Evolutionary conservation across 495 filamentous ascomycete genomes (phyloP), one percentile per base, ranked within the genome.

Genomic region (Penicillium arizonense): DNA sequence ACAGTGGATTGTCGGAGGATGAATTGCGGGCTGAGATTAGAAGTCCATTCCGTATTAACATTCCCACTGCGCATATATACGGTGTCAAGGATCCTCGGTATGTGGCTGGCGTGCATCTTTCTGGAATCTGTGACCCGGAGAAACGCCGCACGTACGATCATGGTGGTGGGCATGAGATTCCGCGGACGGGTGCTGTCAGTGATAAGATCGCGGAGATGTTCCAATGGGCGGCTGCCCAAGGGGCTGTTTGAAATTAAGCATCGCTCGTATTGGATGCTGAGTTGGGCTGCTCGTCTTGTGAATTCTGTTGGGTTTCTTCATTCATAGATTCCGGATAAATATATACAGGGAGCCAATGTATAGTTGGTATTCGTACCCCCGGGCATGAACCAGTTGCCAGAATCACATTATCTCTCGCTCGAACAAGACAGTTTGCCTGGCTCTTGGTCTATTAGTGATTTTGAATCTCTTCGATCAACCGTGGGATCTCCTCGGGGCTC

Each of bases 31-130:
- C 42, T 14, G 66, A 73, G 54, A 69, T 77, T 28, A 51, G 47
- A 1, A 46, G 65, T 8, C 69, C 78, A 3, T 72, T 75, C 5
- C 47, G 56, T 13, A 80, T 88, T 45, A 44, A 60, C 14, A 77
- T 88, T 16, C 85, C 84, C 0, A 86, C 85, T 8, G 80, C 82
- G 42, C 82, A 87, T 64, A 65, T 86, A 13, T 84, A 81, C 52
- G 84, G 84, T 0, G 62, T 53, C 3, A 81, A 80, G 44, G 84
- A 87, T 62, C 82, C 82, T 5, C 53, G 80, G 37, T 84, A 76
- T 61, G 72, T 77, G 2, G 61, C 78, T 4, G 75, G 78, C 12
- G 50, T 83, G 37, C 82, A 87, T 57, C 61, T 87, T 34, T 78
- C 77, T 39, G 68, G 75, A 8, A 67, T 84, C 26, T 86, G 81